Evolutionary conservation across 176 grass and related monocot species (phyloP).

Genomic region (Rhynchospora breviuscula): DNA sequence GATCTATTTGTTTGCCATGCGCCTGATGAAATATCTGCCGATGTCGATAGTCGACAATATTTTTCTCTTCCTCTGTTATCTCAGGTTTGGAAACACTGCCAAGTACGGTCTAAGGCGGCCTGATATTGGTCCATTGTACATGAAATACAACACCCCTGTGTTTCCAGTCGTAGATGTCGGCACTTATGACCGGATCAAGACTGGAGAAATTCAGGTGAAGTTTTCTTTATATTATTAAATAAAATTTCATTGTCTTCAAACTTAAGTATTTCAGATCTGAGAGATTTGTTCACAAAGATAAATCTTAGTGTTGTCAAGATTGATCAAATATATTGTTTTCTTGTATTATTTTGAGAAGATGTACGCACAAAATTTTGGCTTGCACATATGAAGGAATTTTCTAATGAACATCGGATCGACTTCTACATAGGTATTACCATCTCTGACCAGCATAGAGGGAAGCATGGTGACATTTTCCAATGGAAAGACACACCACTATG

Average conservation of each 20-base stretch:
- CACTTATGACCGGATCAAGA: conserved; percentile 41
- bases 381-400: neutral
- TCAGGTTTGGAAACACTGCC: conserved; percentile 52
- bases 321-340: neutral
- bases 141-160: conserved; percentile 35
- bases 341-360: neutral
- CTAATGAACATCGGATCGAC: neutral
- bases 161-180: conserved; percentile 69
- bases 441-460: conserved; percentile 27
- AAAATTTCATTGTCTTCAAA: neutral
- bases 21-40: conserved; percentile 36
- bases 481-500: conserved; percentile 42
- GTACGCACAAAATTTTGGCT: neutral
- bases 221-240: neutral
- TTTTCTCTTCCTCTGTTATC: conserved; percentile 42
- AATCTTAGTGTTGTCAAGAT: neutral
- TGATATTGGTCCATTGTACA: conserved; percentile 40
- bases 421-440: conserved; percentile 28
- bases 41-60: conserved; percentile 35
- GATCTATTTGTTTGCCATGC: conserved; percentile 54
- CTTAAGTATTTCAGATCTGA: neutral
- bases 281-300: neutral
- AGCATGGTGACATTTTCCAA: conserved; percentile 48
- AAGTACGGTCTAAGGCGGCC: conserved; percentile 54
- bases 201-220: conserved; percentile 46